Evolutionary conservation across 768 basidiomycete species (phyloP).

Genomic region (Cantharellus cinnabarinus): DNA sequence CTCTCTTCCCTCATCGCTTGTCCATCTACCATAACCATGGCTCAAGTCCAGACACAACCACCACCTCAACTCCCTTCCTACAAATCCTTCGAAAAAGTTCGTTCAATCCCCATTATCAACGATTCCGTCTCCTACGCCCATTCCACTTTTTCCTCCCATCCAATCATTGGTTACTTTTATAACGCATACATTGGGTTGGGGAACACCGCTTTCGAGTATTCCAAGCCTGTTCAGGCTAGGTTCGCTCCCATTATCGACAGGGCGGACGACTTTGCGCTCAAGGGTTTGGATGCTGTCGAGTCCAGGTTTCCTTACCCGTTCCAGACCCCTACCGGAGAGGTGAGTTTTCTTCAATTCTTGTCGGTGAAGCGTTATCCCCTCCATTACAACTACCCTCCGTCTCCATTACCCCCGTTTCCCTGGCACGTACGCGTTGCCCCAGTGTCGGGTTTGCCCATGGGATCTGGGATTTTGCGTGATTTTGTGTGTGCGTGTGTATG

Average conservation of each 20-base stretch:
- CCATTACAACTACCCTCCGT: no score
- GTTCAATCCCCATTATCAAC: slow-evolving; percentile 53
- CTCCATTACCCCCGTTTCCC: no score
- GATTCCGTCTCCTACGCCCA: slow-evolving; percentile 42
- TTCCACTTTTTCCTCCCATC: slow-evolving; percentile 34
- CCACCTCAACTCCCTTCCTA: slow-evolving; percentile 26
- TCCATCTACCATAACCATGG: neutral
- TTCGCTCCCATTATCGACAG: slow-evolving; percentile 41
- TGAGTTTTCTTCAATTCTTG: slow-evolving; percentile 14
- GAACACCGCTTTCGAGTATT: slow-evolving; percentile 34
- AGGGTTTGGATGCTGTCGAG: slow-evolving; percentile 53
- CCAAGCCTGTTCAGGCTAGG: slow-evolving; percentile 43
- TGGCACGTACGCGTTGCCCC: no score
- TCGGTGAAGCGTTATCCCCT: no score
- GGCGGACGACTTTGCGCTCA: slow-evolving; percentile 50
- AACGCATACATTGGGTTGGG: slow-evolving; percentile 42
- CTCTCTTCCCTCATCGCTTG: neutral
- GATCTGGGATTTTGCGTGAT: no score
- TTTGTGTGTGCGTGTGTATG: no score
- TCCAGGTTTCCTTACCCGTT: slow-evolving; percentile 58
- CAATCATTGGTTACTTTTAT: slow-evolving; percentile 45
- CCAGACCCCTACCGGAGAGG: slow-evolving; percentile 50
- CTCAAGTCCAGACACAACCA: neutral
- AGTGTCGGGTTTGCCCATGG: no score
- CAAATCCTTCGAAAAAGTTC: slow-evolving; percentile 40